Base-by-base conservation (phyloP, 1,284 basidiomycete species). In the Moesziomyces sp. region DNA sequence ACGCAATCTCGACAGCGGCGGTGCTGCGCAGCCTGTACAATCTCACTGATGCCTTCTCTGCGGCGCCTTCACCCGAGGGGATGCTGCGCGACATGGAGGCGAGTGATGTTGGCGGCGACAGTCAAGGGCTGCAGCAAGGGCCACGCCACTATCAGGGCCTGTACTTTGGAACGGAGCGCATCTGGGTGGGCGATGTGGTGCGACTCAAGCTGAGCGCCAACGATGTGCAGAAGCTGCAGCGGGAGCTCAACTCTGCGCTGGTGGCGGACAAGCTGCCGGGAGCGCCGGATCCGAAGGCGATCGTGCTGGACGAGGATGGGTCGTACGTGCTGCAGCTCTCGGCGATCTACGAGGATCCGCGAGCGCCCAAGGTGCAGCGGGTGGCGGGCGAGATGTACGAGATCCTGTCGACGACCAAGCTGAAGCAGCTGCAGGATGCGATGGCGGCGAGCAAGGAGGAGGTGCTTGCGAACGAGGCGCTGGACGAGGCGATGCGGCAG, bases 101-200 rank as follows among this genome's bases (percentile, higher is more conserved):
- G 5, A 44, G 9, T 23, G 10, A 30, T 2, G 43, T 26, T n/a
- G 54, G 60, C 13, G 51, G 18, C 4, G 42, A 52, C 5, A 16
- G 16, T 18, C 42, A 54, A 38, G 24, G 26, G 40, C 18, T 57
- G n/a, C 59, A 44, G n/a, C 59, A 46, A 4, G 66, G 57, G 7
- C 26, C 54, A 42, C 69, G 50, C 1, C 77, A 76, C 49, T 78
- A 57, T n/a, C 77, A 78, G 45, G 79, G 79, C 21, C 49, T 76
- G 38, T 65, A 70, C 40, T 58, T 77, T 19, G 79, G 79, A 9
- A 50, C 60, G 6, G 79, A 81, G 53, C 55, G 78, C 0, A 65
- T 81, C 23, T 81, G 79, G 79, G 76, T 74, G 1, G 79, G 78
- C 33, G 79, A 81, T 19, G 58, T 78, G 46, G 77, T 81, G 16